Conservation (phyloP, 169 alveolate genomes). For the Babesia gibsoni region DNA sequence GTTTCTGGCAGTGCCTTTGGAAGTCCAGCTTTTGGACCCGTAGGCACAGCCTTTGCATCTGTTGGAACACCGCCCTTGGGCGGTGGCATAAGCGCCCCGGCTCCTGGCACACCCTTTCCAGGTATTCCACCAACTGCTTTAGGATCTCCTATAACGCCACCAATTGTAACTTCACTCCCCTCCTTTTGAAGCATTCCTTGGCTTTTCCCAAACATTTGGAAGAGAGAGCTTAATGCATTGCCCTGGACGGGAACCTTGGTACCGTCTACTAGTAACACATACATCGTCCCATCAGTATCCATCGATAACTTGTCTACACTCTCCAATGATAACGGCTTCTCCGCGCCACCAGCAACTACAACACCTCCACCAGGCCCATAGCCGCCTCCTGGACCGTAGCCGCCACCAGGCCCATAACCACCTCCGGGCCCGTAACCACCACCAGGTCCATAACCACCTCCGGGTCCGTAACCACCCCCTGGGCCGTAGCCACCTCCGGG, state of each 20-base stretch:
- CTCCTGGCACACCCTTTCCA: too few species aligned
- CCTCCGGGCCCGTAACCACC: neutral
- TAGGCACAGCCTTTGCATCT: too few species aligned
- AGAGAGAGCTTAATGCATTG: slow-evolving; percentile 7
- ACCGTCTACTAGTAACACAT: slow-evolving; percentile 19
- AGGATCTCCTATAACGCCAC: neutral
- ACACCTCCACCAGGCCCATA: neutral
- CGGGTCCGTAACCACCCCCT: neutral
- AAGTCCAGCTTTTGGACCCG: too few species aligned
- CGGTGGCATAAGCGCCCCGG: too few species aligned
- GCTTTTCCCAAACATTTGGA: slow-evolving; percentile 19
- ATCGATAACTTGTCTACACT: neutral
- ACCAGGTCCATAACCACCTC: neutral
- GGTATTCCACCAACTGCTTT: too few species aligned
- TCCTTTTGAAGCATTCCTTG: neutral
- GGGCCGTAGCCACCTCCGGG: slow-evolving; percentile 3
- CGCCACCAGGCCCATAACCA: neutral
- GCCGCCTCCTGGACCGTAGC: neutral
- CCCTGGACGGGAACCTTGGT: slow-evolving; percentile 5
- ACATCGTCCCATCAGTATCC: slow-evolving; percentile 18
- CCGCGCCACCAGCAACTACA: neutral
- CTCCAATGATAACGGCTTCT: neutral
- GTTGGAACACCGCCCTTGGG: neutral
- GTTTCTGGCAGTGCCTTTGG: neutral
- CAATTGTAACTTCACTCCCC: neutral